These are phyloP conservation scores for Cydonia oblonga DNA, from an alignment of 331 rosid genomes.

Conservation along the genomic window DNA sequence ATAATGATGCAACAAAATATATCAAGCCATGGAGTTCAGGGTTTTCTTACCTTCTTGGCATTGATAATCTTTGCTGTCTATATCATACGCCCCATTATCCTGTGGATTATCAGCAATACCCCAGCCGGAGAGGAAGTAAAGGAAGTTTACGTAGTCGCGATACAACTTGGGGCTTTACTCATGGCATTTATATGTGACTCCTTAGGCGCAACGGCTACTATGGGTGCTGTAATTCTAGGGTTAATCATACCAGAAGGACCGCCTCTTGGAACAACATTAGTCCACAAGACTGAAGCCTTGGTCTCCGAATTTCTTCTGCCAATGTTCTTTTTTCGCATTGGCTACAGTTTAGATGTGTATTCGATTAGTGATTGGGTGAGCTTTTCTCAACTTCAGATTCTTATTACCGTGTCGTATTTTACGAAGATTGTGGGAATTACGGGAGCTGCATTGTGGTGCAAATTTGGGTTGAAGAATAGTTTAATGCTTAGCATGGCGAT, in stretches of 20 bases:
- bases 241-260: conserved; percentile 62
- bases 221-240: conserved; percentile 42
- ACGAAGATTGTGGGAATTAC: conserved; percentile 39
- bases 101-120: conserved; percentile 7
- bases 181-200: conserved; percentile 43
- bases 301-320: conserved; percentile 42
- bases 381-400: conserved; percentile 26
- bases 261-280: conserved; percentile 64
- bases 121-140: conserved; percentile 44
- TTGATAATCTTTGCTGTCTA: background rate
- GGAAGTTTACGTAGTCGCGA: conserved; percentile 36
- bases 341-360: conserved; percentile 35
- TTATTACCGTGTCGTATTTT: conserved; percentile 16
- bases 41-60: background rate
- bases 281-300: conserved; percentile 45
- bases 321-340: conserved; percentile 26
- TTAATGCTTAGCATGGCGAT: conserved; percentile 43
- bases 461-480: conserved; percentile 51
- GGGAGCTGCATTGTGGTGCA: conserved; percentile 44
- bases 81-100: conserved; percentile 16
- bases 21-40: background rate
- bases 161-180: conserved; percentile 20
- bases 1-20: accelerated
- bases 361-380: conserved; percentile 36
- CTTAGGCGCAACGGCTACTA: conserved; percentile 29